Evolutionary conservation across 2,329 filamentous ascomycete species (phyloP).

Genomic region (Waltergamsia citrina): DNA sequence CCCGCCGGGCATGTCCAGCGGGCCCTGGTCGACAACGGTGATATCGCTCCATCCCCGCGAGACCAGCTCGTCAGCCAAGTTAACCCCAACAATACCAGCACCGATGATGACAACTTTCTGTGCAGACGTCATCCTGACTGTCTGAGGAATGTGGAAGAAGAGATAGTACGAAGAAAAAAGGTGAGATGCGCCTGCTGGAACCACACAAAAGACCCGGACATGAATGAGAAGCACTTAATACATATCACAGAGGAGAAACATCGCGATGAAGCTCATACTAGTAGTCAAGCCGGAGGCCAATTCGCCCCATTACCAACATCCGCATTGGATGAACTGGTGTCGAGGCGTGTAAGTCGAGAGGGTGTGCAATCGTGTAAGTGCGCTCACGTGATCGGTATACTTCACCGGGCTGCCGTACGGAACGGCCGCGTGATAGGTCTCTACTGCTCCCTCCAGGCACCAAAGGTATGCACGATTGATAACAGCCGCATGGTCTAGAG

Average conservation of each 20-base stretch:
- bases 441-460: too few species aligned
- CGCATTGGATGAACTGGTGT: too few species aligned
- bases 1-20: slow-evolving; percentile 51
- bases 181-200: too few species aligned
- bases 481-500: background rate
- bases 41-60: slow-evolving; percentile 53
- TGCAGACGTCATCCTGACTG: slow-evolving; percentile 6
- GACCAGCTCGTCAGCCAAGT: slow-evolving; percentile 55
- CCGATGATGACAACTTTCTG: slow-evolving; percentile 49
- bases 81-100: slow-evolving; percentile 55
- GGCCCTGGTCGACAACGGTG: slow-evolving; percentile 56
- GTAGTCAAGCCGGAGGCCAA: too few species aligned
- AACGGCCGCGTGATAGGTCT: background rate
- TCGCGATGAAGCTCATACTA: too few species aligned
- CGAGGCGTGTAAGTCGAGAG: too few species aligned
- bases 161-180: background rate
- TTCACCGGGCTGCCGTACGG: background rate
- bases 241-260: too few species aligned
- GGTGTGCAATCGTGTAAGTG: too few species aligned
- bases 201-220: too few species aligned
- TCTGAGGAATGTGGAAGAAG: background rate
- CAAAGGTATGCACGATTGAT: too few species aligned
- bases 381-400: slow-evolving; percentile 4
- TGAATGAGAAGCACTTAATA: too few species aligned
- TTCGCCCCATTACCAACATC: too few species aligned